phyloP scores from a whole-genome alignment of 129 eudicot species.

The Lactuca sativa region DNA sequence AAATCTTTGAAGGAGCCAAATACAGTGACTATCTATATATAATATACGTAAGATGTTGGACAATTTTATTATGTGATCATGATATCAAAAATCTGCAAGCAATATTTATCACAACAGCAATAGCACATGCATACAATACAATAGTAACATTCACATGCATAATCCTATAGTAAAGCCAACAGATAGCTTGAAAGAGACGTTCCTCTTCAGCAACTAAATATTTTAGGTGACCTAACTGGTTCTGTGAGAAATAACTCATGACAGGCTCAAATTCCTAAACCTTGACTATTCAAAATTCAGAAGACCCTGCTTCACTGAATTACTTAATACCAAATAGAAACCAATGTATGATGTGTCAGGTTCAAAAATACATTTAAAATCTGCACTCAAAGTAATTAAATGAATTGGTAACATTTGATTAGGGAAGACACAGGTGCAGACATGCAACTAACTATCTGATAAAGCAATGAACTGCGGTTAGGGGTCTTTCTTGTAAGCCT shows the following conservation, averaged over 20 bases:
- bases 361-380: background rate
- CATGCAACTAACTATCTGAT: background rate
- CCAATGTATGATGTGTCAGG: background rate
- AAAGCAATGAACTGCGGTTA: background rate
- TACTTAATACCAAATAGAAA: slow-evolving; percentile 8
- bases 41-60: background rate
- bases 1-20: no score
- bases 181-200: slow-evolving; percentile 10
- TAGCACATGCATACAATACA: background rate
- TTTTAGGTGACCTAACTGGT: background rate
- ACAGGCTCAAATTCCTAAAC: slow-evolving; percentile 4
- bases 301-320: slow-evolving; percentile 8
- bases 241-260: background rate
- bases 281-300: slow-evolving; percentile 10
- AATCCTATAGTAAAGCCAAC: slow-evolving; percentile 4
- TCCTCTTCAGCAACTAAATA: slow-evolving; percentile 3
- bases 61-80: background rate
- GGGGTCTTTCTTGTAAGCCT: background rate
- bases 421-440: background rate
- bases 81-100: slow-evolving; percentile 7
- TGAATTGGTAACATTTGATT: background rate
- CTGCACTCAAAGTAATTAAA: slow-evolving; percentile 10
- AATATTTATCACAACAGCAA: background rate
- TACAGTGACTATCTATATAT: background rate
- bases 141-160: background rate